phyloP scores from a whole-genome alignment of 805 yeast genomes.

The Lipomyces orientalis region DNA sequence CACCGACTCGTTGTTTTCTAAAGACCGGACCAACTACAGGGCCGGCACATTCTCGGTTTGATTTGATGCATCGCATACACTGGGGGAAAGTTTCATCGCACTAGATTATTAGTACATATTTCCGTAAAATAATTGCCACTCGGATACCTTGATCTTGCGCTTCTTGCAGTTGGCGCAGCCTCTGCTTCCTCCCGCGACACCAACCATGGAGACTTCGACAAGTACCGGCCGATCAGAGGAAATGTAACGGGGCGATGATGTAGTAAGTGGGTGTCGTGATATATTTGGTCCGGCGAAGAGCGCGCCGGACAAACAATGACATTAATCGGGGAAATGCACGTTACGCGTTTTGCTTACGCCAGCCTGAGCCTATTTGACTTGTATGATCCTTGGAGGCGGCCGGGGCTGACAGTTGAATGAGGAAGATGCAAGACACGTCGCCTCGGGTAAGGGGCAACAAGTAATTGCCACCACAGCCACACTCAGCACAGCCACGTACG shows the following conservation, averaged over 20 bases:
- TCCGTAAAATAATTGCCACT: background rate
- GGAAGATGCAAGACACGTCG: no score
- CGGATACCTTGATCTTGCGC: constrained; percentile 31
- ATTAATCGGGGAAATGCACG: background rate
- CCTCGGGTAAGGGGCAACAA: no score
- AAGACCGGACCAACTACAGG: constrained; percentile 12
- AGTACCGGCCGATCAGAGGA: background rate
- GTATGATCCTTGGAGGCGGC: no score
- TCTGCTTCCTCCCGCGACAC: constrained; percentile 36
- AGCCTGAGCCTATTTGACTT: background rate
- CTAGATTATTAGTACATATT: constrained; percentile 1
- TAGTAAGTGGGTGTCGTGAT: background rate
- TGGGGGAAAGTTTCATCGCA: constrained; percentile 25
- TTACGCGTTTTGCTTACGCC: background rate
- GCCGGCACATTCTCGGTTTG: constrained; percentile 7
- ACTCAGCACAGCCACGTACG: no score
- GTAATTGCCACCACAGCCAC: no score
- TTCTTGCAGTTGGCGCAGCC: constrained; percentile 29
- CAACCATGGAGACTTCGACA: constrained; percentile 23
- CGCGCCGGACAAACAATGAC: background rate
- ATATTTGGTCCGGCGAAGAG: background rate
- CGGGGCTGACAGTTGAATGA: no score
- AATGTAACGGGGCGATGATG: background rate
- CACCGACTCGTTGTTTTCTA: constrained; percentile 9
- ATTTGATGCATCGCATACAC: constrained; percentile 15